Base-by-base conservation (phyloP, 1,284 basidiomycete species). In the Leccinum pseudoinsigne region DNA sequence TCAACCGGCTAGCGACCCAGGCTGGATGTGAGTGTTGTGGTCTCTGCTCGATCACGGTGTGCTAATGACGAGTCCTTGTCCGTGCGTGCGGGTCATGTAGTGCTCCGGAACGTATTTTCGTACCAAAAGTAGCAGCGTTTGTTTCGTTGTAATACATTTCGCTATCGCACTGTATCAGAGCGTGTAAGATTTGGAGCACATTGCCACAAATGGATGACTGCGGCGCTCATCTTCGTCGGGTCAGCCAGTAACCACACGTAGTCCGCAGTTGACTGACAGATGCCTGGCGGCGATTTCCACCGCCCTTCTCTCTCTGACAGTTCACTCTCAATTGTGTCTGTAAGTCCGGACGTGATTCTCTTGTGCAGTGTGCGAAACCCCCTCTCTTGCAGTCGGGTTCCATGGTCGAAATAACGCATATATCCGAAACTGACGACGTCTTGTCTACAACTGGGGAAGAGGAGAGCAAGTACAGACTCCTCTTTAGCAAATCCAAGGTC, bases 1-100 rank as follows among this genome's bases (percentile, higher is more conserved):
- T 99, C 77, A 99, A 99, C 89, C 87, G 96, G 76, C 84, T 99
- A 77, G 95, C 95, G 68, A 98, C 96, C 70, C 91, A 92, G 83
- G 94, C 92, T 71, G 97, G 97, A 72, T 81, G 96, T 98, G 81
- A 86, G 95, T 90, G 64, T 66, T 47, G 2, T 45, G 47, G 18
- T 71, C 21, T 55, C 16, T n/a, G 3, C 54, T 28, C 47, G 42
- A 21, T 4, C 31, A 34, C 31, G 9, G 7, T 2, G 34, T 62
- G 40, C 61, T 69, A 61, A 64, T 45, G 16, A 23, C 50, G 53
- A n/a, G 10, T 60, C 34, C 55, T 67, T 36, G 66, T 57, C 61
- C 55, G 55, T 38, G 56, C 26, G 11, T 62, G 54, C 28, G 61
- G 47, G 21, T 66, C 34, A 31, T 66, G 18, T 67, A 90, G 88